Percentiles rank a stretch among this genome's conserved stretches.
Evolutionary conservation across 169 alveolate genomes (phyloP).

Genomic region (Plasmodium vinckei): DNA sequence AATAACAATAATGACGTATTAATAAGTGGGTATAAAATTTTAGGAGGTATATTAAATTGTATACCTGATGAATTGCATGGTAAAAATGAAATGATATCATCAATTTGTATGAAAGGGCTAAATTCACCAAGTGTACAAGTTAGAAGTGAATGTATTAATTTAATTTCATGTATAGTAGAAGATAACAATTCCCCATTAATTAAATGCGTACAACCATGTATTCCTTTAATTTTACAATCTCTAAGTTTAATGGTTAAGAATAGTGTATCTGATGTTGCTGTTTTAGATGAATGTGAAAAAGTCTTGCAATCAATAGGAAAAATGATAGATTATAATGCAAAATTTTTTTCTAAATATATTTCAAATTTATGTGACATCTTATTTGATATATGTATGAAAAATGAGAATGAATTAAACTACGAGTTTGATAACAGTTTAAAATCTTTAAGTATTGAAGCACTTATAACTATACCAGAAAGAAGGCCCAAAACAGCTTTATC

Average conservation of each 20-base stretch:
- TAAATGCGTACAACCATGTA: conserved; percentile 77
- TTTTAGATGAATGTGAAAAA: conserved; percentile 84
- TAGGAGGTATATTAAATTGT: conserved; percentile 83
- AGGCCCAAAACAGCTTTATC: conserved; percentile 85
- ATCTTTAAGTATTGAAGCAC: conserved; percentile 85
- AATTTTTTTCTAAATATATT: conserved; percentile 78
- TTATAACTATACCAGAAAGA: conserved; percentile 83
- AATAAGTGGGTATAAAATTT: conserved; percentile 83
- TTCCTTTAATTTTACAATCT: conserved; percentile 81
- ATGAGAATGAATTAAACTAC: conserved; percentile 72
- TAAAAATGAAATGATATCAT: conserved; percentile 70
- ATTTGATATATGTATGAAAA: conserved; percentile 79
- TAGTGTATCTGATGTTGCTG: conserved; percentile 75
- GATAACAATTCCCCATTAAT: conserved; percentile 76
- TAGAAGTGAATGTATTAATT: conserved; percentile 83
- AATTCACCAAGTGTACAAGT: conserved; percentile 78
- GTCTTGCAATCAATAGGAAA: conserved; percentile 81
- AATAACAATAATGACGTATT: conserved; percentile 77
- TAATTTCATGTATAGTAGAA: conserved; percentile 79
- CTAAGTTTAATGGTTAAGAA: conserved; percentile 80
- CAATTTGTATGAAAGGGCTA: conserved; percentile 79
- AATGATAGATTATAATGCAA: conserved; percentile 85
- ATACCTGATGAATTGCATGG: conserved; percentile 75
- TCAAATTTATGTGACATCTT: conserved; percentile 77
- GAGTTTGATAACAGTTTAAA: conserved; percentile 82